Conservation (phyloP, 2,329 filamentous ascomycete species). For the Alternaria conjuncta region DNA sequence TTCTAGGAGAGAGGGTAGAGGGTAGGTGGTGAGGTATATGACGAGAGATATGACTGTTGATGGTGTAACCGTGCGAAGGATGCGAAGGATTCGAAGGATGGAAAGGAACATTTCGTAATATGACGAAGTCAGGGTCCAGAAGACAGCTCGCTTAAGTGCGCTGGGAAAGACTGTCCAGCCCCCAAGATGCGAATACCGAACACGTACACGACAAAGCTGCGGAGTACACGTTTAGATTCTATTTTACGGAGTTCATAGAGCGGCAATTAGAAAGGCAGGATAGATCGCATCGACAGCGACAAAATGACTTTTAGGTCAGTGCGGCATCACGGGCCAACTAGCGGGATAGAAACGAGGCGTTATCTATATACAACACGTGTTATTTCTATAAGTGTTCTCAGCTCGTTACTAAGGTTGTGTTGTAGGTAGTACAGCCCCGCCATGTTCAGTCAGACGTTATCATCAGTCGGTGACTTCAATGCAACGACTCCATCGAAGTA, state of each 20-base stretch:
- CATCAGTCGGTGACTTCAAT: background rate
- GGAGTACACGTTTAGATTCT: rapidly evolving
- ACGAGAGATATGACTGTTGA: background rate
- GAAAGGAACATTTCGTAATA: background rate
- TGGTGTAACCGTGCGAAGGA: background rate
- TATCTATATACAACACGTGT: background rate
- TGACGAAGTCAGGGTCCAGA: background rate
- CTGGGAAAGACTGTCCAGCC: background rate
- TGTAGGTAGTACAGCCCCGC: background rate
- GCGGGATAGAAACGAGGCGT: background rate
- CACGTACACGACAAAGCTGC: rapidly evolving
- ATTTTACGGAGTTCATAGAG: background rate
- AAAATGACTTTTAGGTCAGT: background rate
- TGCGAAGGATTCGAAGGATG: background rate
- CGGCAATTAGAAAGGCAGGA: rapidly evolving
- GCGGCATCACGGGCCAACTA: background rate
- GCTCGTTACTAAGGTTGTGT: background rate
- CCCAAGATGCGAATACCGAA: background rate
- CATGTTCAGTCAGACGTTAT: background rate
- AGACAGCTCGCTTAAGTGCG: background rate
- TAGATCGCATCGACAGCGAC: background rate
- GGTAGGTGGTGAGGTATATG: no score
- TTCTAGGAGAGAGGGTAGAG: no score
- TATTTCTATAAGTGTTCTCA: background rate
- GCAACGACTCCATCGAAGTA: background rate